Conservation (phyloP, 2,329 filamentous ascomycete genomes). For the Tolypocladium tropicale region DNA sequence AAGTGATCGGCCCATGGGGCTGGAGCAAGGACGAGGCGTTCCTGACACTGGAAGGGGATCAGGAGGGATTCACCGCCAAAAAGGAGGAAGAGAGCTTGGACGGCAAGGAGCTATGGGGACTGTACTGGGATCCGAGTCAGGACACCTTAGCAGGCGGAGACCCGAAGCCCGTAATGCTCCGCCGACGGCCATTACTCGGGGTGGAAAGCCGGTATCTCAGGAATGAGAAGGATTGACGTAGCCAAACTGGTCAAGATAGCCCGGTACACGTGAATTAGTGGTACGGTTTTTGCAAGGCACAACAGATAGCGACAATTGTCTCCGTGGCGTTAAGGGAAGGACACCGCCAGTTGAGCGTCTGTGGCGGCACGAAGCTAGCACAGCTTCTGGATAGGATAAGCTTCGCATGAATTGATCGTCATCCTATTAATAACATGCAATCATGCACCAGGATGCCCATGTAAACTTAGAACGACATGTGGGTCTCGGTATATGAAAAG, state of each 20-base stretch:
- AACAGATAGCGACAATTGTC: background rate
- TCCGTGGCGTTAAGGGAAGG: background rate
- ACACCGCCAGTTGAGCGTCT: too few relatives aligned
- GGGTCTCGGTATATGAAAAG: background rate
- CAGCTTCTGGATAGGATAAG: too few relatives aligned
- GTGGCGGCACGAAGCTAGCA: too few relatives aligned
- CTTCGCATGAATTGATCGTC: background rate
- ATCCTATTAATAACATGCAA: background rate
- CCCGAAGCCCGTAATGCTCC: conserved; percentile 27
- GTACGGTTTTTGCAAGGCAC: background rate
- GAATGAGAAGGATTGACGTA: conserved; percentile 12
- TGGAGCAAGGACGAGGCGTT: conserved; percentile 47
- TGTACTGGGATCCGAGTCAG: conserved; percentile 28
- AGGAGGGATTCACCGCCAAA: conserved; percentile 30
- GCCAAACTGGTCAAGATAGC: background rate
- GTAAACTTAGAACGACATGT: background rate
- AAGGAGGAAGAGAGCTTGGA: conserved; percentile 10
- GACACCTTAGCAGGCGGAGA: conserved; percentile 13
- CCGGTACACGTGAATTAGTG: too few relatives aligned
- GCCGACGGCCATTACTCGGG: conserved; percentile 29
- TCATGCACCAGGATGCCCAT: background rate
- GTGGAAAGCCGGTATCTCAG: conserved; percentile 37
- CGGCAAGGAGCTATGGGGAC: conserved; percentile 25
- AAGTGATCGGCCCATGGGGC: conserved; percentile 73
- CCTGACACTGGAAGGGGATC: conserved; percentile 29